Percentiles rank a stretch among this genome's conserved stretches.
Conservation (phyloP, 805 yeast genomes). For the Cyberlindnera lachancei region DNA sequence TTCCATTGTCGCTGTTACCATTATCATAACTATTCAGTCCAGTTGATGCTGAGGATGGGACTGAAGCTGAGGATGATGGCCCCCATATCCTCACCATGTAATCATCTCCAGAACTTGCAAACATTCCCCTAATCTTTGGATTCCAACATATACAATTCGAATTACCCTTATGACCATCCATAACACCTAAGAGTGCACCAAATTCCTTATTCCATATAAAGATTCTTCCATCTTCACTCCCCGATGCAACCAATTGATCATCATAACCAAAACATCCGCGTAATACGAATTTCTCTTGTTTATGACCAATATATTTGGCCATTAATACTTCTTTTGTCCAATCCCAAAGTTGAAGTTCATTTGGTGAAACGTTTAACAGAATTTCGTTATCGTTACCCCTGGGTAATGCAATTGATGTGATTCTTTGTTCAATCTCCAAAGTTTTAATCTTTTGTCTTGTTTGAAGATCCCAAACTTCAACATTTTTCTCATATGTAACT, state of each 20-base stretch:
- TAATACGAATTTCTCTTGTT: constrained; percentile 61
- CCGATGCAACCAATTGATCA: constrained; percentile 68
- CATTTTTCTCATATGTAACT: constrained; percentile 54
- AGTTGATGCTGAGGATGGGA: not conserved
- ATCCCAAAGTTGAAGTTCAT: constrained; percentile 80
- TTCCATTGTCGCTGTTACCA: no score
- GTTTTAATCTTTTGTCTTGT: constrained; percentile 35
- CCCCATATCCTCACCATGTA: constrained; percentile 63
- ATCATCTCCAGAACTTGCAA: constrained; percentile 88
- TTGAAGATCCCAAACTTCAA: constrained; percentile 51
- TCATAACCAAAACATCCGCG: constrained; percentile 70
- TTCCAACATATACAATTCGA: constrained; percentile 82
- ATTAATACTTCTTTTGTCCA: constrained; percentile 48
- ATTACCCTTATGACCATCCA: constrained; percentile 56
- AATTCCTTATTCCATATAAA: constrained; percentile 73
- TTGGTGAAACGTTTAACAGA: constrained; percentile 61
- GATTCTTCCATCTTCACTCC: constrained; percentile 74
- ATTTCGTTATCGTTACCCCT: constrained; percentile 43
- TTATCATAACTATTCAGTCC: no score
- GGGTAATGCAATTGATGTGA: constrained; percentile 61
- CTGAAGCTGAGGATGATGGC: constrained; percentile 13
- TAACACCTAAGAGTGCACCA: constrained; percentile 52
- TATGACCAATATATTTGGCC: constrained; percentile 64
- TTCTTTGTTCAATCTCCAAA: constrained; percentile 45
- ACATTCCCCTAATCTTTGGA: constrained; percentile 36